Evolutionary conservation across 2,329 filamentous ascomycete genomes (phyloP), one percentile per base, ranked within the genome.

Genomic region (Ceratocystis lukuohia): DNA sequence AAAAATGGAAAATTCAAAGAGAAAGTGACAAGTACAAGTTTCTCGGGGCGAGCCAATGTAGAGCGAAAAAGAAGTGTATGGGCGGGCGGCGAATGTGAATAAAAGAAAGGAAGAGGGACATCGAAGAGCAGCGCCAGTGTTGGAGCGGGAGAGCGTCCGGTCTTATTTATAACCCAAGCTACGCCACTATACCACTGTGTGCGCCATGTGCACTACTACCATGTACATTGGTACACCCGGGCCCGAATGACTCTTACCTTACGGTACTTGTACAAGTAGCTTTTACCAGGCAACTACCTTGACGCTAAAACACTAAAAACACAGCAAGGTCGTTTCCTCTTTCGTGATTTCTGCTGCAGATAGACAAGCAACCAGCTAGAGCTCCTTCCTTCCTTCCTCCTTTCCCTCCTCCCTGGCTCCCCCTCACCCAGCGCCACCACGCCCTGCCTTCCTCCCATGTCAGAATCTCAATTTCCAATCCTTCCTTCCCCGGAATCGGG

Each of bases 401-500:
- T 12, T 25, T 53, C 53, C 53, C 17, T 59, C 28, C 28, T 59
- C 25, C 48, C 48, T 17, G 10, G 33, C 33, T 37, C 33, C 33
- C 33, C 33, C 33, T 37, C 33, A 37, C 33, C 33, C 33, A 10
- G 10, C 2, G 3, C 6, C 30, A 10, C 3, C 33, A 3, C 10
- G 33, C 33, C 33, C 33, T 37, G 33, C 48, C 48, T 33, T 7
- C 20, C 20, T n/a, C 48, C 48, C 20, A 53, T 28, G 53, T 59
- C 53, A 59, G 53, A 17, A 59, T 37, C 22, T 33, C 25, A 12
- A 17, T 33, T 59, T 50, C 46, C 46, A 50, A 7, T n/a, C 28
- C 25, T 59, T 59, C 53, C 53, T 33, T 59, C 53, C 53, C 53
- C 53, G 53, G 53, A 59, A 59, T 59, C 53, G 28, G 53, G 53